Evolutionary conservation across 2,329 filamentous ascomycete species (phyloP).

Genomic region (Beauveria asiatica): DNA sequence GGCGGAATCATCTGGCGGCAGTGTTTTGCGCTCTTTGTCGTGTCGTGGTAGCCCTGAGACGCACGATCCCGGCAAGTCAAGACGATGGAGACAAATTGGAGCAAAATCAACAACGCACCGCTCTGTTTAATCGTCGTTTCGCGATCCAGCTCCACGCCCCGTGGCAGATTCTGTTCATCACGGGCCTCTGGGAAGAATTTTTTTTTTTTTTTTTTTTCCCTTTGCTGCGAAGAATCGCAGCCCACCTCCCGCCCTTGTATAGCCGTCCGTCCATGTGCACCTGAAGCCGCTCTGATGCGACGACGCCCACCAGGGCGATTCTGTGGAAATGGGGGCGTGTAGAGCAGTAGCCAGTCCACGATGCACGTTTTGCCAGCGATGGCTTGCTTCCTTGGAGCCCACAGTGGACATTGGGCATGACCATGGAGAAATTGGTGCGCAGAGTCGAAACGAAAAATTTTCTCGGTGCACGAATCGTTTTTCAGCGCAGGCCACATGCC

Average conservation of each 20-base stretch:
- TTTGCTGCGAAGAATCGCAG: not conserved
- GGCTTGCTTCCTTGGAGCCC: not conserved
- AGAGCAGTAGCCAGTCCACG: conserved; percentile 4
- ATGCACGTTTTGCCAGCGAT: conserved; percentile 4
- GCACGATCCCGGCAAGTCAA: not conserved
- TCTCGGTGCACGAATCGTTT: not conserved
- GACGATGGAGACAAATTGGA: not conserved
- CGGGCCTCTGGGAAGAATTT: not conserved
- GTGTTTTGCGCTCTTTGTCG: not conserved
- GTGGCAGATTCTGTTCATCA: not conserved
- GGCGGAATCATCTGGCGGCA: not conserved
- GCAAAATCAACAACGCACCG: not conserved
- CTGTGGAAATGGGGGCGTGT: conserved; percentile 6
- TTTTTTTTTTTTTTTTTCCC: too few species aligned
- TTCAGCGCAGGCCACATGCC: not conserved
- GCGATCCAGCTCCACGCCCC: not conserved
- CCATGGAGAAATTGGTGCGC: not conserved
- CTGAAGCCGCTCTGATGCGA: not conserved
- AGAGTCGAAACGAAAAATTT: not conserved
- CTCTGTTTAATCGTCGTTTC: not conserved
- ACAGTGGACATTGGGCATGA: not conserved
- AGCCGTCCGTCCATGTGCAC: not conserved
- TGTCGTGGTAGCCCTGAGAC: not conserved
- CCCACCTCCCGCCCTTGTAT: not conserved
- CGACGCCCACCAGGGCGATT: not conserved